A percentile compares a stretch with the other conserved stretches of the same genome.
Evolutionary conservation across 2,329 filamentous ascomycete genomes (phyloP).

Genomic region (Rosellinia necatrix): DNA sequence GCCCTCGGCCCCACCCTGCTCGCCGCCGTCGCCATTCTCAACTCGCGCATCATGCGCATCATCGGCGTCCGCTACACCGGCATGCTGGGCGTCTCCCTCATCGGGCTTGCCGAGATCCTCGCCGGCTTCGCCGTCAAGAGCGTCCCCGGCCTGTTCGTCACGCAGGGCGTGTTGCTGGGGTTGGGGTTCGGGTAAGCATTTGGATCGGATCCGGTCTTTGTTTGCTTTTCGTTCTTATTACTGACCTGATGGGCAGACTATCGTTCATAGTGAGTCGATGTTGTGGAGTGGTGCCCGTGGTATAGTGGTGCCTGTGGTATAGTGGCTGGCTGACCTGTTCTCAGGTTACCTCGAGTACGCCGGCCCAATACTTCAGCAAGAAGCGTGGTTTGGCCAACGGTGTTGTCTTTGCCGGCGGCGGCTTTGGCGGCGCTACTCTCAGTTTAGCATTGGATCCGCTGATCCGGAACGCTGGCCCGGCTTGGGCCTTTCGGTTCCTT

Average conservation of each 20-base stretch:
- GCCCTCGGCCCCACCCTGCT: conserved; percentile 24
- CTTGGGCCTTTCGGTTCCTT: conserved; percentile 49
- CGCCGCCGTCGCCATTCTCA: conserved; percentile 23
- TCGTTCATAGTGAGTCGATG: conserved; percentile 24
- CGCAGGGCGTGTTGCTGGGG: conserved; percentile 28
- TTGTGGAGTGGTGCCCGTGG: background rate
- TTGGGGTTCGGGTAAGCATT: conserved; percentile 27
- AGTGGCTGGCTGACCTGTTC: too few relatives aligned
- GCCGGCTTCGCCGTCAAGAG: conserved; percentile 44
- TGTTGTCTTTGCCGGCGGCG: conserved; percentile 57
- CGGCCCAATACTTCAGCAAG: conserved; percentile 59
- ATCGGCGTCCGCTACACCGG: conserved; percentile 25
- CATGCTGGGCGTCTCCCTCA: conserved; percentile 22
- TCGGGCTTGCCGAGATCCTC: conserved; percentile 24
- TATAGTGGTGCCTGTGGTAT: too few relatives aligned
- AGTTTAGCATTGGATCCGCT: conserved; percentile 55
- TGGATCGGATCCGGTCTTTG: background rate
- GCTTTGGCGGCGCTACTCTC: conserved; percentile 59
- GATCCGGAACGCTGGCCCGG: conserved; percentile 45
- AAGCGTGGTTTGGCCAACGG: conserved; percentile 62
- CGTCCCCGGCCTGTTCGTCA: conserved; percentile 44
- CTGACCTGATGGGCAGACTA: conserved; percentile 20
- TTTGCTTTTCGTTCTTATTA: background rate
- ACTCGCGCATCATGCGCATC: conserved; percentile 23
- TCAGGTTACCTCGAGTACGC: conserved; percentile 51